Evolutionary conservation across 169 alveolate genomes (phyloP).

Genomic region (Eimeria zaria): DNA sequence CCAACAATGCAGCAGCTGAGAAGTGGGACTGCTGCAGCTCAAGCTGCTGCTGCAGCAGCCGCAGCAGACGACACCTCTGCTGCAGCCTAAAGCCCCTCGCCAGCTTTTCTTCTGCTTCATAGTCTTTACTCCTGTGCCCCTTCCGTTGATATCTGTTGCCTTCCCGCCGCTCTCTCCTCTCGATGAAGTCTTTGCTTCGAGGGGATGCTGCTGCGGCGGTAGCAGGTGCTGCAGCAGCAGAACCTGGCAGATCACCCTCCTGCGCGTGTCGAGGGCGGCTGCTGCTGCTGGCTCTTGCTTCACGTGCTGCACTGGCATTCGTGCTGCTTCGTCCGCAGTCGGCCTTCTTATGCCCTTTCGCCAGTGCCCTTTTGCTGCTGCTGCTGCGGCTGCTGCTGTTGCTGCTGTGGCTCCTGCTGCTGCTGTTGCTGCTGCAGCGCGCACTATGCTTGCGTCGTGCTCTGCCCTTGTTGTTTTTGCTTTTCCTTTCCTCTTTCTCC

Average conservation of each 20-base stretch:
- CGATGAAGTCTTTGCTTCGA: background rate
- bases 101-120: constrained; percentile 14
- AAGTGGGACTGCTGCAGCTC: background rate
- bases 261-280: background rate
- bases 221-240: background rate
- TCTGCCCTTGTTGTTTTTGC: background rate
- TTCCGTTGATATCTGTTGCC: background rate
- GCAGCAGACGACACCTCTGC: constrained; percentile 42
- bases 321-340: background rate
- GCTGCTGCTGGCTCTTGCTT: background rate
- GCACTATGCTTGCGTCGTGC: background rate
- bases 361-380: background rate
- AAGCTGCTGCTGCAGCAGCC: constrained; percentile 46
- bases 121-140: background rate
- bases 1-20: background rate
- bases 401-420: constrained; percentile 6
- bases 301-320: background rate
- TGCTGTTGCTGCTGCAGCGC: constrained; percentile 39
- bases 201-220: background rate
- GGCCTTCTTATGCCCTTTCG: background rate
- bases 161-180: background rate
- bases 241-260: background rate
- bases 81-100: constrained; percentile 20
- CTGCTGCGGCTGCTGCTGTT: constrained; percentile 35
- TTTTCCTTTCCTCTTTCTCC: background rate